Conservation (phyloP, 1,139 yeast genomes). For the Pneumocystis canis region DNA sequence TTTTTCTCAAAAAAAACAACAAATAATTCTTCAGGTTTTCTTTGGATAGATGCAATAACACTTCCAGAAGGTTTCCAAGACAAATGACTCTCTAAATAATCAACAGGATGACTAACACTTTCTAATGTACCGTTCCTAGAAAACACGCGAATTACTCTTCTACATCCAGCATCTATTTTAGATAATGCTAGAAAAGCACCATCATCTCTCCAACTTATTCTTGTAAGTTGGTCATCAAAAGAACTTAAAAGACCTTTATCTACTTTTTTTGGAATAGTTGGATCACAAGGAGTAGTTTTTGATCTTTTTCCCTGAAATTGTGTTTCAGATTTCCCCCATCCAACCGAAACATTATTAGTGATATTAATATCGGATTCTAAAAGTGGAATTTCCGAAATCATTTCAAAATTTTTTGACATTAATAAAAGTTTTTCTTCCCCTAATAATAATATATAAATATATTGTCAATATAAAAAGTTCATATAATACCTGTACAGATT, state of each 20-base stretch:
- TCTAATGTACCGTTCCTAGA: slow-evolving; percentile 54
- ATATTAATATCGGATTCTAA: slow-evolving; percentile 45
- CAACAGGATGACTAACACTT: slow-evolving; percentile 82
- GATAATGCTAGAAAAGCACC: slow-evolving; percentile 68
- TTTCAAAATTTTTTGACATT: slow-evolving; percentile 59
- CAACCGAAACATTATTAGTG: slow-evolving; percentile 87
- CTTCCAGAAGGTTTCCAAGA: slow-evolving; percentile 92
- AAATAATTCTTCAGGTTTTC: slow-evolving; percentile 30
- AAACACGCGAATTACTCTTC: slow-evolving; percentile 77
- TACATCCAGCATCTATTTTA: slow-evolving; percentile 37
- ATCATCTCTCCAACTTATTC: slow-evolving; percentile 89
- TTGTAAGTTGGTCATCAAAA: slow-evolving; percentile 31
- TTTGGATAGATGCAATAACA: slow-evolving; percentile 67
- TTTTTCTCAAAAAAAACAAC: slow-evolving; percentile 80
- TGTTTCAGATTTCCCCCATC: slow-evolving; percentile 97
- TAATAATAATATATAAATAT: not conserved
- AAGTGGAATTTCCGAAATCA: slow-evolving; percentile 50
- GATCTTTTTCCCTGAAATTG: slow-evolving; percentile 94
- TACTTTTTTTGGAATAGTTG: slow-evolving; percentile 67
- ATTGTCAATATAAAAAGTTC: slow-evolving; percentile 35
- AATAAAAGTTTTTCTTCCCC: slow-evolving; percentile 32
- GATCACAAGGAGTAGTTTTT: slow-evolving; percentile 71
- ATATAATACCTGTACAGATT: slow-evolving; percentile 31
- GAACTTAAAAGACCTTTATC: slow-evolving; percentile 42
- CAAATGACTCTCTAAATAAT: slow-evolving; percentile 55